Base-by-base conservation (phyloP, 345 rosid genomes). In the Eucalyptus curtisii region DNA sequence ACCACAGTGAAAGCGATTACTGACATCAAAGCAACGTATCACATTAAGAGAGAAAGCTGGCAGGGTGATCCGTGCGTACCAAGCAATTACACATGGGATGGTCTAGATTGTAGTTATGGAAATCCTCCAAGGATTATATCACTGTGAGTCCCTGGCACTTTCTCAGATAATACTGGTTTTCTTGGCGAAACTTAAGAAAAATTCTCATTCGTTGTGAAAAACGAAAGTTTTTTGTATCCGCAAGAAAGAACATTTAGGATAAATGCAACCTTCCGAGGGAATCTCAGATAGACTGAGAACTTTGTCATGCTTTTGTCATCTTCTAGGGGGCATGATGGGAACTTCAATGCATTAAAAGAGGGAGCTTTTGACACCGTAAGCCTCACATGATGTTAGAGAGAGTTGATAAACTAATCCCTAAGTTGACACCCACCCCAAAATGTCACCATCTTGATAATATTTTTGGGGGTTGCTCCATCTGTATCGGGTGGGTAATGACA, bases 21-120 rank as follows among this genome's bases (percentile, higher is more conserved):
- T 22, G 86, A 85, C 11, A 89, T 89, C 87, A 92, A 90, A 87
- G 85, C 81, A 16, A 9, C 16, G 1, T 90, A 90, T 81, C 53
- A 71, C 47, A 68, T 90, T 52, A 89, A 47, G 37, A 87, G 81
- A 76, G 88, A 90, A 30, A 84, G 80, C 10, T 92, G 91, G 93
- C 93, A 92, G 33, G 93, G 93, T 44, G 93, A 92, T 85, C 92
- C 91, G 0, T 59, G 68, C 8, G 16, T 59, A 27, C 66, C 66
- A 59, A 59, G 1, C 31, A 59, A 3, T 27, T 27, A 12, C 66
- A 30, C 2, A 59, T 59, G 68, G 68, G 68, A 59, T 13, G 68
- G 68, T 59, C 66, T 59, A 59, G 11, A 27, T 59, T 59, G 31
- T 59, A 59, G 66, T 3, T 12, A 59, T 27, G 66, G 0, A 59